phyloP scores from a whole-genome alignment of 305 asterid species.

The Stenogyne calaminthoides region DNA sequence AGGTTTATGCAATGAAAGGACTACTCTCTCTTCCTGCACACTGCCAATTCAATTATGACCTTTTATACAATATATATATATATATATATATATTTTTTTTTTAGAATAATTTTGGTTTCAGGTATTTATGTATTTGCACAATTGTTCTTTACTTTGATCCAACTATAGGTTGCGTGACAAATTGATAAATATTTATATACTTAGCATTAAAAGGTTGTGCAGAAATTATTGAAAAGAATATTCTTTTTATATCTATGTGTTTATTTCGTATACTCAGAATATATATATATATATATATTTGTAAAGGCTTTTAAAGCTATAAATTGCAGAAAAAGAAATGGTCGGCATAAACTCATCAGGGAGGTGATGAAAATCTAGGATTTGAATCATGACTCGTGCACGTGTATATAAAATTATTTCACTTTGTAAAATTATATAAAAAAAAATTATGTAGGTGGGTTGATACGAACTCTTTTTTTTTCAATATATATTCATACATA shows the following conservation, averaged over 20 bases:
- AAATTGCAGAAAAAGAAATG: not conserved
- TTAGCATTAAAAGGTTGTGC: not conserved
- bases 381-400: not conserved
- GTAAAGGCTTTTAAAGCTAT: not conserved
- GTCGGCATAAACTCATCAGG: too few relatives aligned
- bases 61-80: not conserved
- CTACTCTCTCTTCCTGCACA: constrained; percentile 8
- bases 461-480: too few relatives aligned
- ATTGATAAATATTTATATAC: not conserved
- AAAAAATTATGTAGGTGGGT: too few relatives aligned
- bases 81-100: not conserved
- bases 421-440: too few relatives aligned
- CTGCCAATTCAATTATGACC: constrained; percentile 3
- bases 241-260: not conserved
- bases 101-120: not conserved
- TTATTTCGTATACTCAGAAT: not conserved
- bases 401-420: not conserved
- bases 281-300: too few relatives aligned
- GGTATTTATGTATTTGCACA: not conserved
- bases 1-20: constrained; percentile 29
- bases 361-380: not conserved
- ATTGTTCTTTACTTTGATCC: not conserved
- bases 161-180: not conserved
- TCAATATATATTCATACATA: too few relatives aligned
- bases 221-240: not conserved